Conservation (phyloP, 768 basidiomycete species). For the Amanita phalloides region DNA sequence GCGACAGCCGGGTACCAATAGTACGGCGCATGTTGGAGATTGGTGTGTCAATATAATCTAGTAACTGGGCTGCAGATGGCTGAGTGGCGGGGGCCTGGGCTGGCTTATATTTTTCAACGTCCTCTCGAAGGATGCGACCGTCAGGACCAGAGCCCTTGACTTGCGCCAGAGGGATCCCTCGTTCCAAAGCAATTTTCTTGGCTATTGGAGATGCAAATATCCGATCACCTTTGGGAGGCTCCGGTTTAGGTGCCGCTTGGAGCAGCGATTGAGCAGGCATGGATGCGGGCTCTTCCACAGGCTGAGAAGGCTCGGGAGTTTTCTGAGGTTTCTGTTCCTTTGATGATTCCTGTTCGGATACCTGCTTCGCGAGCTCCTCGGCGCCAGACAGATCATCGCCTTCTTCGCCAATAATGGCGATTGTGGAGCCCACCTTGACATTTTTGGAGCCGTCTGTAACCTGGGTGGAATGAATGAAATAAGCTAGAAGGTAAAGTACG, state of each 20-base stretch:
- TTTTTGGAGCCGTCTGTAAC: slow-evolving; percentile 77
- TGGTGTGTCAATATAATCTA: slow-evolving; percentile 84
- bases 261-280: slow-evolving; percentile 19
- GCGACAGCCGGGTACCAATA: slow-evolving; percentile 82
- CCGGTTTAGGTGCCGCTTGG: slow-evolving; percentile 34
- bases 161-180: slow-evolving; percentile 81
- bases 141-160: slow-evolving; percentile 91
- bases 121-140: slow-evolving; percentile 89
- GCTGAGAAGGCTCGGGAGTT: slow-evolving; percentile 30
- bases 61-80: slow-evolving; percentile 36
- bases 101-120: slow-evolving; percentile 83
- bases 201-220: slow-evolving; percentile 95
- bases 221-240: slow-evolving; percentile 58
- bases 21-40: slow-evolving; percentile 90
- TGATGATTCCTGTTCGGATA: slow-evolving; percentile 31
- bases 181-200: slow-evolving; percentile 93
- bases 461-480: slow-evolving; percentile 28
- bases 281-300: slow-evolving; percentile 17
- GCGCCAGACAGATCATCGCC: slow-evolving; percentile 90
- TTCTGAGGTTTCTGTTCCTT: slow-evolving; percentile 18
- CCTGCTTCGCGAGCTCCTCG: slow-evolving; percentile 58
- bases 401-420: slow-evolving; percentile 90
- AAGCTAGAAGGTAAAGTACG: neutral
- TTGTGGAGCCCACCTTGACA: slow-evolving; percentile 76
- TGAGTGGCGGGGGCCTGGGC: slow-evolving; percentile 35